phyloP scores from a whole-genome alignment of 345 rosid genomes.

The Sapria himalayana region DNA sequence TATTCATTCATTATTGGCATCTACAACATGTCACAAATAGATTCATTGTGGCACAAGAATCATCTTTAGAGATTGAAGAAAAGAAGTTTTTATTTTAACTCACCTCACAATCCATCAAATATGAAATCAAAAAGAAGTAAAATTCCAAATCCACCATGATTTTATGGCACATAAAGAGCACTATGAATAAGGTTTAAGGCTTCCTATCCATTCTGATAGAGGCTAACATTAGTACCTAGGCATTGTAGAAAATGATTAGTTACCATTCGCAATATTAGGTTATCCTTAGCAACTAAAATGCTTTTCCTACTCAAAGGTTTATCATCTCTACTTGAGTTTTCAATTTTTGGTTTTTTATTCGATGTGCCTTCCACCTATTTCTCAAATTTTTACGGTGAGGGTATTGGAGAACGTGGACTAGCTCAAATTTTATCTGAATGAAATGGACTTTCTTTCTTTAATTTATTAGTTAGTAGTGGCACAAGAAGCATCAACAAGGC shows the following conservation, averaged over 20 bases:
- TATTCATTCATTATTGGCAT: slow-evolving; percentile 13
- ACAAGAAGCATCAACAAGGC: slow-evolving; percentile 13
- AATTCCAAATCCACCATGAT: background rate
- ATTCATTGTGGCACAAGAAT: background rate
- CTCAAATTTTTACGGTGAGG: too few species aligned
- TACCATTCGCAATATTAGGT: background rate
- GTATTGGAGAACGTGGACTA: too few species aligned
- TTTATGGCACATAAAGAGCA: slow-evolving; percentile 1
- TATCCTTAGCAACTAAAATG: slow-evolving; percentile 11
- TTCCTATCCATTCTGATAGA: slow-evolving; percentile 9
- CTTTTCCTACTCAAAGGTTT: slow-evolving; percentile 8
- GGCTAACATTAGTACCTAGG: slow-evolving; percentile 12
- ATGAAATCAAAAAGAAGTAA: slow-evolving; percentile 10
- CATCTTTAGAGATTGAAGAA: too few species aligned
- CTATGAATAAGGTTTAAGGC: slow-evolving; percentile 6
- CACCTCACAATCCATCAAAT: slow-evolving; percentile 14
- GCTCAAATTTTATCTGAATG: too few species aligned
- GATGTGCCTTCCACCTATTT: too few species aligned
- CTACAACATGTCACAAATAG: background rate
- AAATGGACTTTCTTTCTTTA: too few species aligned
- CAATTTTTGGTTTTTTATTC: too few species aligned
- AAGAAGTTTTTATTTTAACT: background rate
- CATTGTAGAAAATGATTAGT: background rate
- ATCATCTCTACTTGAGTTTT: too few species aligned
- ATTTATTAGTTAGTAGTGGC: too few species aligned